Percentiles rank a stretch among this genome's conserved stretches.
These are phyloP conservation scores for Parathielavia hyrcaniae DNA, from an alignment of 495 filamentous ascomycete species.

Conservation along the genomic window DNA sequence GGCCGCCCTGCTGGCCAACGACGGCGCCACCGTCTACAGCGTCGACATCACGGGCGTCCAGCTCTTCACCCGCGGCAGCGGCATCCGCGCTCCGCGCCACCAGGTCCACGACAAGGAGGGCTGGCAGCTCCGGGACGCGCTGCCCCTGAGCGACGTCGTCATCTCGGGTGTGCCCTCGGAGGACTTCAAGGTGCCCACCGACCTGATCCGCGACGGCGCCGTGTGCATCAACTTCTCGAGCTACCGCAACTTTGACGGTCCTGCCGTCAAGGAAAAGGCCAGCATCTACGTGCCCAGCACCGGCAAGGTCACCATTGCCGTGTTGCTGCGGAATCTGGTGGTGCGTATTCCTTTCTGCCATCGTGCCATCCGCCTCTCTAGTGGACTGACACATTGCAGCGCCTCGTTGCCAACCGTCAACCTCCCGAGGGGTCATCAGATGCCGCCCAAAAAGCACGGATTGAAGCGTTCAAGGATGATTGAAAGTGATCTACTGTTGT, in stretches of 20 bases:
- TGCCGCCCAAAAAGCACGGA: constrained; percentile 34
- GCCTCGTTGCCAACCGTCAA: constrained; percentile 39
- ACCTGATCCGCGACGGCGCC: constrained; percentile 75
- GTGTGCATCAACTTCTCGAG: constrained; percentile 98
- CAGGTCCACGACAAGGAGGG: constrained; percentile 74
- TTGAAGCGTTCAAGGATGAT: constrained; percentile 35
- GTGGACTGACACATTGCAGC: constrained; percentile 22
- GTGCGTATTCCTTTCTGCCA: constrained; percentile 45
- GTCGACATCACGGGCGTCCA: constrained; percentile 92
- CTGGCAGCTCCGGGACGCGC: constrained; percentile 68
- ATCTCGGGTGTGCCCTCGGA: constrained; percentile 88
- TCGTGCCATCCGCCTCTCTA: neutral
- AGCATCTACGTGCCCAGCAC: constrained; percentile 96
- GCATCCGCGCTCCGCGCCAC: constrained; percentile 73
- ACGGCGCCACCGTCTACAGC: constrained; percentile 90
- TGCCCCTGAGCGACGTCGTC: constrained; percentile 85
- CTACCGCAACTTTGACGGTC: constrained; percentile 82
- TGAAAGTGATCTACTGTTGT: constrained; percentile 12
- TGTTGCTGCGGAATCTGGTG: constrained; percentile 81
- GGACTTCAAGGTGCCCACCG: constrained; percentile 78
- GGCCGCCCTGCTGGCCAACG: constrained; percentile 92
- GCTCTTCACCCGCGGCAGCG: constrained; percentile 79
- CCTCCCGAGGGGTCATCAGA: constrained; percentile 28
- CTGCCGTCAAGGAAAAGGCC: constrained; percentile 83
- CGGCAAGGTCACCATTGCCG: constrained; percentile 93